Evolutionary conservation across 331 rosid genomes (phyloP).

Genomic region (Acacia pycnantha): DNA sequence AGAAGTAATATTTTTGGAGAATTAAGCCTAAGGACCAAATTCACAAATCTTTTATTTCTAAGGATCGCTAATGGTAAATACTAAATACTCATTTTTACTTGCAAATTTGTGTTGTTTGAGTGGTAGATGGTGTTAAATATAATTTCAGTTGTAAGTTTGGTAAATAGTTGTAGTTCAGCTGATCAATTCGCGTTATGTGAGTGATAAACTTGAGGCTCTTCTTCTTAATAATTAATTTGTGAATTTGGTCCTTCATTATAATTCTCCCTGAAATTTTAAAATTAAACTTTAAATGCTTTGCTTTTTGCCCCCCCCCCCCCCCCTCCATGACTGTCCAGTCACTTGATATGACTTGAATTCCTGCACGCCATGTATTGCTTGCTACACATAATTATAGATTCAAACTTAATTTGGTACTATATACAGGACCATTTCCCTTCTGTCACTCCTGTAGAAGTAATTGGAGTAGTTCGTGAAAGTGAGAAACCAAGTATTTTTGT

Average conservation of each 20-base stretch:
- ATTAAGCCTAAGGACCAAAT: neutral
- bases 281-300: neutral
- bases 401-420: conserved; percentile 32
- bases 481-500: conserved; percentile 96
- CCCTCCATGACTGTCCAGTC: neutral
- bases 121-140: neutral
- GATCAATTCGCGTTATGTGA: neutral
- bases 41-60: neutral
- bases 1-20: neutral
- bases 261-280: neutral
- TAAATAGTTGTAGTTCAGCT: neutral
- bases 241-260: neutral
- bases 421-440: conserved; percentile 57
- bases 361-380: conserved; percentile 11
- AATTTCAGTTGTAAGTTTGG: neutral
- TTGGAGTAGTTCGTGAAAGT: conserved; percentile 86
- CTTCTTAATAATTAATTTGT: neutral
- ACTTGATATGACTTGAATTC: neutral
- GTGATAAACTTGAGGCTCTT: neutral
- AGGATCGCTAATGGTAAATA: neutral
- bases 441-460: conserved; percentile 52
- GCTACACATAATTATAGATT: neutral
- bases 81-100: neutral
- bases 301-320: neutral
- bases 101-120: neutral